A percentile compares a stretch with the other conserved stretches of the same genome.
These are phyloP conservation scores for Tephrocybe sp. DNA, from an alignment of 768 basidiomycete species.

Conservation along the genomic window DNA sequence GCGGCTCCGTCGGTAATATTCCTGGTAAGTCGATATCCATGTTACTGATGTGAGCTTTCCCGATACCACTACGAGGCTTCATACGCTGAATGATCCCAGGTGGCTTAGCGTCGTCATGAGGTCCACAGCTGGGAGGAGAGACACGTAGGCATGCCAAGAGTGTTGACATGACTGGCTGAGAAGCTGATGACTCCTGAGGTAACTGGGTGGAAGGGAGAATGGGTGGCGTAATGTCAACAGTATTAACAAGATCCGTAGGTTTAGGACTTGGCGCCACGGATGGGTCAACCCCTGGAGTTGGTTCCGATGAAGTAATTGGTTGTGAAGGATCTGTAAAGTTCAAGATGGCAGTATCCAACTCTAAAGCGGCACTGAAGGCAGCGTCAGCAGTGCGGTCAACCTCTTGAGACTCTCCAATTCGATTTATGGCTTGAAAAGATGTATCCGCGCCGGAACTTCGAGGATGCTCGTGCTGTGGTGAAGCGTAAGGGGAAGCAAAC, in stretches of 20 bases:
- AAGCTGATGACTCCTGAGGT: constrained; percentile 2
- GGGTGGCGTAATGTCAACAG: constrained; percentile 7
- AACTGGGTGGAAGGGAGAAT: not conserved
- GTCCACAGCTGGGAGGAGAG: not conserved
- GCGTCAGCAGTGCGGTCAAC: constrained; percentile 29
- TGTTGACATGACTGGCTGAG: not conserved
- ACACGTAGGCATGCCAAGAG: not conserved
- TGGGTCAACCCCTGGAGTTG: not conserved
- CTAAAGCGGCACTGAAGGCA: constrained; percentile 32
- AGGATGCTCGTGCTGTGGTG: not conserved
- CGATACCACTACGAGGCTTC: constrained; percentile 32
- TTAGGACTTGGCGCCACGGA: constrained; percentile 19
- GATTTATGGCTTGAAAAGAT: constrained; percentile 30
- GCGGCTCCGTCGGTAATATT: not conserved
- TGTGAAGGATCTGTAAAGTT: constrained; percentile 1
- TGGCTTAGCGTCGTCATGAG: not conserved
- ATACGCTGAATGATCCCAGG: constrained; percentile 36
- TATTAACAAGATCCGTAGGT: not conserved
- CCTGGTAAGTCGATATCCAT: not conserved
- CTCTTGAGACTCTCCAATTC: constrained; percentile 27
- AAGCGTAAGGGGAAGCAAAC: not conserved
- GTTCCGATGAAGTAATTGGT: not conserved
- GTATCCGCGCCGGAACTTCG: constrained; percentile 8
- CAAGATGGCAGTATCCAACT: constrained; percentile 24
- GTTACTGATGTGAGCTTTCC: constrained; percentile 21